Evolutionary conservation across 306 rosid genomes (phyloP), one percentile per base, ranked within the genome.

Genomic region (Quercus rubra): DNA sequence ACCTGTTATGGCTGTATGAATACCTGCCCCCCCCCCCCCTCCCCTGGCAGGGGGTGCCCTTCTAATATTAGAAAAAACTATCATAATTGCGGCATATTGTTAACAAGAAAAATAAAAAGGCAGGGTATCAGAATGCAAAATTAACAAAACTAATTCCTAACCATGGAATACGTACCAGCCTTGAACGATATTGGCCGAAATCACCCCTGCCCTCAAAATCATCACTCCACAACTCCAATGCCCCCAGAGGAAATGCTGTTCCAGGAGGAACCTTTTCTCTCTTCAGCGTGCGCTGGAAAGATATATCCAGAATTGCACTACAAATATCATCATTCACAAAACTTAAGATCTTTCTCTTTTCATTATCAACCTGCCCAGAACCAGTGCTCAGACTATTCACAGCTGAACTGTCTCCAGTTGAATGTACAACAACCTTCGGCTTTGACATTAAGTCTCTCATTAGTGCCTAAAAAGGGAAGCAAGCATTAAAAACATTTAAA

Each of bases 181-280:
- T 93, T 79, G 96, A 81, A 17, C 98, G 99, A 81, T 93, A 96
- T 66, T 89, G 98, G 87, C 98, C 84, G 82, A 93, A 93, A 76
- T 78, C 91, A 28, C 93, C 97, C 90, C 87, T 95, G 75, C 92
- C 92, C 72, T 96, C 99, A 89, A 88, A 76, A 83, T 87, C 87
- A 13, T 93, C 99, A 89, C 94, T 91, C 99, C 99, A 96, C 89
- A 96, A 83, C 88, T 96, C 99, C 85, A 96, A 75, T 3, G 79
- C 82, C 77, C 97, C 97, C 56, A 93, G 73, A 73, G 85, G 80
- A 85, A 83, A 72, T 66, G 86, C 78, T 55, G 89, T 83, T 74
- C 83, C 91, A 55, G 87, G 87, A 74, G 73, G 86, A 78, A 93
- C 86, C 85, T 96, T 96, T 7, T 96, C 99, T 87, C 86, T 88